A percentile compares a stretch with the other conserved stretches of the same genome.
phyloP scores from a whole-genome alignment of 2,329 filamentous ascomycete genomes.

The Incumbomyces delicatus region DNA sequence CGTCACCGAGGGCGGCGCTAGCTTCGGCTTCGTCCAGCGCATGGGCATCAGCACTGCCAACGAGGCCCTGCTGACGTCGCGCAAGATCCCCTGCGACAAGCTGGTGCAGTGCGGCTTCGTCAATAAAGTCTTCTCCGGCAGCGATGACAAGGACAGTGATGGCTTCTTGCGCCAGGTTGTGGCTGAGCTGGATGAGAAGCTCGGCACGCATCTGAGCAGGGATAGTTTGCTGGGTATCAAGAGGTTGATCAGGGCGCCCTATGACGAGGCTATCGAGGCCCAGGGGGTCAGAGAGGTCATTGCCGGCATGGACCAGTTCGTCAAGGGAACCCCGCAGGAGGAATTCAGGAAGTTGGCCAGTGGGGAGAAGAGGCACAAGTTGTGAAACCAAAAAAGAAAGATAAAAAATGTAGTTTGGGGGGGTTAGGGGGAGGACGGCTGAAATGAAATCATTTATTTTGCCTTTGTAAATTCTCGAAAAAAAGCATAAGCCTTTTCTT shows the following conservation, averaged over 20 bases:
- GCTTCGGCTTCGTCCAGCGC: conserved; percentile 65
- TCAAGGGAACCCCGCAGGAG: conserved; percentile 70
- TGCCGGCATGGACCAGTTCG: conserved; percentile 70
- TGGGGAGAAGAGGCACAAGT: conserved; percentile 89
- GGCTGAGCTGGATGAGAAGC: conserved; percentile 66
- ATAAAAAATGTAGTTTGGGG: too few species aligned
- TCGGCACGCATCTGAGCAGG: conserved; percentile 70
- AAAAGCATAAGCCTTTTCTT: too few species aligned
- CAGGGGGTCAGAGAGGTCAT: conserved; percentile 81
- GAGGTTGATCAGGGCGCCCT: conserved; percentile 65
- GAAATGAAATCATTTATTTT: not conserved
- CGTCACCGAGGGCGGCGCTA: conserved; percentile 78
- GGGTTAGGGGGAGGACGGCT: not conserved
- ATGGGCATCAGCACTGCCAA: conserved; percentile 75
- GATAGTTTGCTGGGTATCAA: conserved; percentile 78
- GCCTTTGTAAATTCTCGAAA: too few species aligned
- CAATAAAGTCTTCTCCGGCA: conserved; percentile 64
- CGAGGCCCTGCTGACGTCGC: conserved; percentile 87
- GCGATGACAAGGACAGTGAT: conserved; percentile 50
- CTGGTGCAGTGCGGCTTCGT: conserved; percentile 70
- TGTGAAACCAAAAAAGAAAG: conserved; percentile 39
- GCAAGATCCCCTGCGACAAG: conserved; percentile 62
- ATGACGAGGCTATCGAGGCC: conserved; percentile 60
- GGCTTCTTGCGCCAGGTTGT: conserved; percentile 65
- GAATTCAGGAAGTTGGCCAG: conserved; percentile 78